Base-by-base conservation (phyloP, 1,284 basidiomycete genomes). In the Apiotrichum veenhuisii region DNA sequence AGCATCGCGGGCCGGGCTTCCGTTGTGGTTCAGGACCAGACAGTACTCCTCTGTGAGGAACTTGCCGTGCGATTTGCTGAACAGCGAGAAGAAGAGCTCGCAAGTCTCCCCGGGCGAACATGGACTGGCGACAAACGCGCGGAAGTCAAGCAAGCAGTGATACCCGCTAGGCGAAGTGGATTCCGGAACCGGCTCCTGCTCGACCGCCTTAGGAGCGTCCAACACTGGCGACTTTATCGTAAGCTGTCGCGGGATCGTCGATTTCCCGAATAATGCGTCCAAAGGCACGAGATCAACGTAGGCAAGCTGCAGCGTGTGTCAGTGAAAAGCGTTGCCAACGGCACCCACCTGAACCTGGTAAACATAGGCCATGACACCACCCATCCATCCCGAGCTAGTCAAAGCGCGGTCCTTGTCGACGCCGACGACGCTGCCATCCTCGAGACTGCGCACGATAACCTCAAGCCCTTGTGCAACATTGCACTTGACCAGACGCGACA, bases 41-140 rank as follows among this genome's bases (percentile, higher is more conserved):
- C 89, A 94, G 71, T 88, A 96, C 23, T 98, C 95, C 75, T 98
- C 95, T 0, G 92, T 95, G 45, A 98, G 83, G 74, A 96, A 97
- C 41, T 89, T 86, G 10, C 69, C 68, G 52, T 90, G 88, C 48
- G 84, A 82, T 67, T 89, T 88, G 76, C 88, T 89, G 82, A 91
- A 98, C 7, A 98, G 82, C 3, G 91, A 92, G 77, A 98, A 96
- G 75, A 88, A 93, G 5, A 98, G 84, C 72, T 98, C 94, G 5
- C 86, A 88, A 0, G 88, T 88, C 75, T 98, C 94, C 17, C 92
- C 93, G 0, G 91, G 87, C 0, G 85, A 82, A 75, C 93, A 97
- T 1, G 87, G 87, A 9, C 87, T 88, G 8, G 92, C 94, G 26
- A 94, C 87, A 68, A 98, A 94, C 0, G 92, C 91, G 37, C 89